Evolutionary conservation across 129 eudicot species (phyloP).

Genomic region (Flaveria sonorensis): DNA sequence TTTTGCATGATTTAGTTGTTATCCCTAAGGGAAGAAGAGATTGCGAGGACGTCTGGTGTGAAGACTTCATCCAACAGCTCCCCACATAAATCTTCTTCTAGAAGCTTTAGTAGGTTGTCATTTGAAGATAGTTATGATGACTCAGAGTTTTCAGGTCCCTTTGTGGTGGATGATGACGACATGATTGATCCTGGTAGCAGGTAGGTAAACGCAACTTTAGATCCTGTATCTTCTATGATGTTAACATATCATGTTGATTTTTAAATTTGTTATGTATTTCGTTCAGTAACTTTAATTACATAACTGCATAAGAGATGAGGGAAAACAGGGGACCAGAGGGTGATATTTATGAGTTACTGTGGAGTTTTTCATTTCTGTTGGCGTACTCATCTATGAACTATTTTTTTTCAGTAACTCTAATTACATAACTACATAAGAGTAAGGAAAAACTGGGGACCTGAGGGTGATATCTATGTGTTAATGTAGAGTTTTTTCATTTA

Average conservation of each 20-base stretch:
- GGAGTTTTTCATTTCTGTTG: too few species aligned
- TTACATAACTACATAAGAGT: not conserved
- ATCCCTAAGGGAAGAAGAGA: constrained; percentile 57
- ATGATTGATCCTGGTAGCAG: constrained; percentile 69
- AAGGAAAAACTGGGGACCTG: not conserved
- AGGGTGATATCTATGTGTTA: constrained; percentile 3
- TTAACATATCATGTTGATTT: constrained; percentile 3
- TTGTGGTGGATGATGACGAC: constrained; percentile 85
- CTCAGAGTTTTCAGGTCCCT: constrained; percentile 78
- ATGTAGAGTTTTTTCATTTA: not conserved
- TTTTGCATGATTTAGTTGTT: constrained; percentile 45
- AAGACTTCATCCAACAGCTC: constrained; percentile 64
- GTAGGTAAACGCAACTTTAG: constrained; percentile 41
- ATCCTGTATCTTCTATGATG: constrained; percentile 13
- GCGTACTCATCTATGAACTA: too few species aligned
- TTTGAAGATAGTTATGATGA: constrained; percentile 77
- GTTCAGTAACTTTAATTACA: not conserved
- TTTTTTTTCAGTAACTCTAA: too few species aligned
- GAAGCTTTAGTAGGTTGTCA: constrained; percentile 75
- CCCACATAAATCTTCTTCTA: constrained; percentile 62
- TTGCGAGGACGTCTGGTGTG: constrained; percentile 47
- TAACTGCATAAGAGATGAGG: too few species aligned
- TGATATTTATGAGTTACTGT: too few species aligned
- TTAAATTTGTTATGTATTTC: constrained; percentile 20
- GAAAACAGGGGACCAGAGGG: too few species aligned